Conservation (phyloP, 768 basidiomycete genomes). For the Cubamyces sp. region DNA sequence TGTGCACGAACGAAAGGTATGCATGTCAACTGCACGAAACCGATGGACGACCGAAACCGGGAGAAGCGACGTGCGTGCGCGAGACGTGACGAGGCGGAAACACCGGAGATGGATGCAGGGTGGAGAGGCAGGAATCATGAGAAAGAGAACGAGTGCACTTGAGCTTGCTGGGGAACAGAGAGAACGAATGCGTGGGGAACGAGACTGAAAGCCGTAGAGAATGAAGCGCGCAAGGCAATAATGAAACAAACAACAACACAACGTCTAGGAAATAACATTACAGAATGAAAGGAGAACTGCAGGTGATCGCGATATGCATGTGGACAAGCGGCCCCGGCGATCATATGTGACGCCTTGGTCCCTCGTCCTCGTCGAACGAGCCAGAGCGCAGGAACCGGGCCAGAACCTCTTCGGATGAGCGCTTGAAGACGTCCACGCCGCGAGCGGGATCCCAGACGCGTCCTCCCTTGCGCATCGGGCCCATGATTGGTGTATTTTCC, state of each 20-base stretch:
- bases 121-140: background rate
- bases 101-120: background rate
- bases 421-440: conserved; percentile 84
- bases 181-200: background rate
- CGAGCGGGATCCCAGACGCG: conserved; percentile 88
- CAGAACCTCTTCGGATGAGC: conserved; percentile 85
- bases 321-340: background rate
- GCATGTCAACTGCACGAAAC: conserved; percentile 18
- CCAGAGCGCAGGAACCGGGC: conserved; percentile 82
- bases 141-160: background rate
- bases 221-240: conserved; percentile 10
- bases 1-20: conserved; percentile 23
- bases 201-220: background rate
- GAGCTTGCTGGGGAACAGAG: background rate
- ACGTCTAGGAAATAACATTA: conserved; percentile 5
- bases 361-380: conserved; percentile 63
- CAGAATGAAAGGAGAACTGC: background rate
- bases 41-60: conserved; percentile 10
- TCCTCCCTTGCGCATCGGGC: conserved; percentile 42
- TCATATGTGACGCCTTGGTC: conserved; percentile 25
- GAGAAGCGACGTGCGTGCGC: background rate
- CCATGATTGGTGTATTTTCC: conserved; percentile 34
- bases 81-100: background rate
- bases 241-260: conserved; percentile 22
- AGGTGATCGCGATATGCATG: background rate